Base-by-base conservation (phyloP, 371 early-diverging fungal genomes). In the Sporodiniella umbellata region DNA sequence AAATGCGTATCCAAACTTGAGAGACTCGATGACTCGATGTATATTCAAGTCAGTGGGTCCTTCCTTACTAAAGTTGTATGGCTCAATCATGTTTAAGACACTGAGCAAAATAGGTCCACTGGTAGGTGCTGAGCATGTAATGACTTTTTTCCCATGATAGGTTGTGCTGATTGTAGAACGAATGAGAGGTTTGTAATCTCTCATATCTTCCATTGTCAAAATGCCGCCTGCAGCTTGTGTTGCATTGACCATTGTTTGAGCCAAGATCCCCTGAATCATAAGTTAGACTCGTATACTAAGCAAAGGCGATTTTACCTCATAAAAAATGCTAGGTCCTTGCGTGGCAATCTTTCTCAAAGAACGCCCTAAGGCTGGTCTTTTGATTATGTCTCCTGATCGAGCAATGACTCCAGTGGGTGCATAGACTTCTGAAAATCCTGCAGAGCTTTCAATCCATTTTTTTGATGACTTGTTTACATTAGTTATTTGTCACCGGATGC, bases 1-100 rank as follows among this genome's bases (percentile, higher is more conserved):
- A 56, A 86, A 80, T 3, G 95, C 95, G 65, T 78, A 93, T 2
- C 90, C 97, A 60, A 70, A 91, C 63, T 98, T 98, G 65, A 95
- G 80, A 0, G 94, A 84, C 64, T 99, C 99, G 0, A 94, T 69
- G 15, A 96, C 64, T 6, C 91, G 79, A 62, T 96, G 96, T 4
- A 83, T 54, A 31, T 83, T 86, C 7, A 89, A 31, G 3, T 71
- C 66, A 6, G 69, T 66, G 17, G 62, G 62, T 0, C 83, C 85
- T 15, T 83, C 62, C 2, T 56, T 52, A 2, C 71, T 62, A 4
- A 94, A 62, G 50, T 86, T 75, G 59, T 77, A 95, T 8, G 86
- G 83, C 63, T 99, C 97, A 38, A 96, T 60, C 19, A 95, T 82
- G 52, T 98, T 96, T 49, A 98, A 72, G 24, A 93, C 81, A 56